A percentile compares a stretch with the other conserved stretches of the same genome.
These are phyloP conservation scores for Penicillium nordicum DNA, from an alignment of 2,329 filamentous ascomycete genomes.

Conservation along the genomic window DNA sequence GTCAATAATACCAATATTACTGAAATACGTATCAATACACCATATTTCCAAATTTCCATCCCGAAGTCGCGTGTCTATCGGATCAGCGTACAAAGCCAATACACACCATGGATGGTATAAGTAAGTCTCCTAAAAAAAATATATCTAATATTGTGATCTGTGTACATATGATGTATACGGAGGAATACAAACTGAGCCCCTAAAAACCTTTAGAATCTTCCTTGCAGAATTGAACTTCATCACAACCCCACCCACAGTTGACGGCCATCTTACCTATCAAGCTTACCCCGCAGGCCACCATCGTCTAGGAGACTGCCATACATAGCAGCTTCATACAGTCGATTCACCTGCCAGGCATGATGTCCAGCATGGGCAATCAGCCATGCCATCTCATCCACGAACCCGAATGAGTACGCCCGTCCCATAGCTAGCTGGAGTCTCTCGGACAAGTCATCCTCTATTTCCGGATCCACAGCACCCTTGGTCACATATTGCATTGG, in stretches of 20 bases:
- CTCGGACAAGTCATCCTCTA: neutral
- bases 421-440: neutral
- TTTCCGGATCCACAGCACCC: neutral
- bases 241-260: neutral
- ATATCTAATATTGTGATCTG: too few species aligned
- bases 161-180: too few species aligned
- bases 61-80: neutral
- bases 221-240: neutral
- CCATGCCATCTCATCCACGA: neutral
- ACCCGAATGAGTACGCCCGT: neutral
- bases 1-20: neutral
- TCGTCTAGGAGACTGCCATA: neutral
- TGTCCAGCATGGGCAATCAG: neutral
- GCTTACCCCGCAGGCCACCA: neutral
- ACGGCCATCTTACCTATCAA: neutral
- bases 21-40: neutral
- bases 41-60: too few species aligned
- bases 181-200: neutral
- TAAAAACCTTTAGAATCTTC: neutral
- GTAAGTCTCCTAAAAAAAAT: too few species aligned
- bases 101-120: neutral
- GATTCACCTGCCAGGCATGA: neutral
- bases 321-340: neutral
- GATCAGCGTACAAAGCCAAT: neutral
- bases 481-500: neutral